Conservation (phyloP, 805 yeast genomes). For the Ogataea polymorpha region DNA sequence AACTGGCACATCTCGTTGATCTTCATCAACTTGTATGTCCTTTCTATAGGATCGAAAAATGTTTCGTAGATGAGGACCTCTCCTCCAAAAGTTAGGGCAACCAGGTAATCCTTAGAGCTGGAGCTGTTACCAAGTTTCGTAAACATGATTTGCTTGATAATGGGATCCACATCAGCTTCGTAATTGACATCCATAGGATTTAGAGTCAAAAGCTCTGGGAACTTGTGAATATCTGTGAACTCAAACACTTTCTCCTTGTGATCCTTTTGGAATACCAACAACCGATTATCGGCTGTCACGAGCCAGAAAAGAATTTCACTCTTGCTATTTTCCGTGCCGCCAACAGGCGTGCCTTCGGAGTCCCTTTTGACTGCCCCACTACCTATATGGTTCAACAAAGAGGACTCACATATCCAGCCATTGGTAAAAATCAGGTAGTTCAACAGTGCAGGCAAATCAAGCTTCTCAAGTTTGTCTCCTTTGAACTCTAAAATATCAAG, state of each 20-base stretch:
- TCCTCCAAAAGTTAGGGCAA: constrained; percentile 77
- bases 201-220: constrained; percentile 41
- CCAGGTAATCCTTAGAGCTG: constrained; percentile 57
- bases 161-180: constrained; percentile 65
- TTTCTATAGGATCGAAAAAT: constrained; percentile 38
- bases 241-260: constrained; percentile 53
- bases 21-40: constrained; percentile 41
- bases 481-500: constrained; percentile 51
- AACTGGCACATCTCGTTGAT: constrained; percentile 42
- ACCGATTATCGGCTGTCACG: constrained; percentile 74
- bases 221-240: constrained; percentile 45
- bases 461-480: constrained; percentile 24
- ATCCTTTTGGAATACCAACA: constrained; percentile 59
- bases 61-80: constrained; percentile 68
- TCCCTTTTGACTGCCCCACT: constrained; percentile 28
- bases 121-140: constrained; percentile 60
- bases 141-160: constrained; percentile 64
- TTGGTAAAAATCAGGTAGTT: constrained; percentile 54
- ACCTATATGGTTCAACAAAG: constrained; percentile 42
- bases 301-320: constrained; percentile 52
- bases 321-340: constrained; percentile 20
- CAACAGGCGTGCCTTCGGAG: constrained; percentile 21
- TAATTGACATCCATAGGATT: constrained; percentile 46
- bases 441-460: constrained; percentile 35
- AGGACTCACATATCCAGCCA: constrained; percentile 58